Percentiles rank a stretch among this genome's conserved stretches.
Evolutionary conservation across 331 rosid genomes (phyloP).

Genomic region (Rosa hybrid): DNA sequence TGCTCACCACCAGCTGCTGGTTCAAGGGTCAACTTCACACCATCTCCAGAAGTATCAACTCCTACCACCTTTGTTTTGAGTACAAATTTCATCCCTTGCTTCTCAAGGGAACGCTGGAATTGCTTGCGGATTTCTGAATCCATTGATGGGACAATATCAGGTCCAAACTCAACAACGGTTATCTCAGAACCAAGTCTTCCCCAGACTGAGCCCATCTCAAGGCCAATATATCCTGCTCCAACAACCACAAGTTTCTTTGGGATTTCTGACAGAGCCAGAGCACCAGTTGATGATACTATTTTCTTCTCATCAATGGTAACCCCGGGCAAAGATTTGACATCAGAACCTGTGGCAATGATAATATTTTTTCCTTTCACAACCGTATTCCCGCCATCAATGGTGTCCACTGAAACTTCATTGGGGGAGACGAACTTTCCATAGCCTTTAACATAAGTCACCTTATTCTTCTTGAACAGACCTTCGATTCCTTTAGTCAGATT

Average conservation of each 20-base stretch:
- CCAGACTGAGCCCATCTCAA: constrained; percentile 99
- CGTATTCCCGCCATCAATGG: constrained; percentile 68
- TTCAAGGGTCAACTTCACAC: constrained; percentile 89
- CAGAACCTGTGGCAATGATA: constrained; percentile 94
- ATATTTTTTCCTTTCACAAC: constrained; percentile 85
- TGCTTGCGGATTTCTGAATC: constrained; percentile 94
- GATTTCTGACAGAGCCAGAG: constrained; percentile 82
- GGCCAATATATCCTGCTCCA: constrained; percentile 98
- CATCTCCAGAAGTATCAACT: constrained; percentile 80
- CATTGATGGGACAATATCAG: constrained; percentile 94
- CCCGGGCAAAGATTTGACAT: constrained; percentile 88
- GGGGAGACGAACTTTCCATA: constrained; percentile 86
- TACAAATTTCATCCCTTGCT: constrained; percentile 88
- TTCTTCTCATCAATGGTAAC: constrained; percentile 88
- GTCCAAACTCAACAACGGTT: constrained; percentile 88
- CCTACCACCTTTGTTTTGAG: constrained; percentile 92
- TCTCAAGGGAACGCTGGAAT: constrained; percentile 92
- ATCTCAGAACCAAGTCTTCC: constrained; percentile 89
- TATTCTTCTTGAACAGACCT: constrained; percentile 96
- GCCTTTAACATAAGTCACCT: constrained; percentile 90
- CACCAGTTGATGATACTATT: constrained; percentile 94
- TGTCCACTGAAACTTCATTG: constrained; percentile 85
- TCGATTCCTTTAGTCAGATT: constrained; percentile 89
- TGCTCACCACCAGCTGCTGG: constrained; percentile 92
- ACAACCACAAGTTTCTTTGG: constrained; percentile 91